A percentile compares a stretch with the other conserved stretches of the same genome.
Conservation (phyloP, 2,329 filamentous ascomycete species). For the Colletotrichum sp. region DNA sequence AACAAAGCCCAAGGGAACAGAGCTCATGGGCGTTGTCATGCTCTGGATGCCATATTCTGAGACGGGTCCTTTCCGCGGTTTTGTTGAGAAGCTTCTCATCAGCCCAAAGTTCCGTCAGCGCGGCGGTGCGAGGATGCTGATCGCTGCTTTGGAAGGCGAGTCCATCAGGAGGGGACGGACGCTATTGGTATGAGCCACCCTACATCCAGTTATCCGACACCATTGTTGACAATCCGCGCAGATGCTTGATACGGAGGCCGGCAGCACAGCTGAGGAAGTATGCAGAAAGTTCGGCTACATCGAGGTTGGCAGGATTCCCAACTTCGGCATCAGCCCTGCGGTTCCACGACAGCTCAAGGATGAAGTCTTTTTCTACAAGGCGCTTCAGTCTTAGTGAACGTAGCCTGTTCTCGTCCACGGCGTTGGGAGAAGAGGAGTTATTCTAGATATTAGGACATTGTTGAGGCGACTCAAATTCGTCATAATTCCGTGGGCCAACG, state of each 20-base stretch:
- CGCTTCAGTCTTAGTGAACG: constrained; percentile 35
- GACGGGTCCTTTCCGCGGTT: constrained; percentile 59
- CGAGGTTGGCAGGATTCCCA: constrained; percentile 59
- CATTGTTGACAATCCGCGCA: constrained; percentile 26
- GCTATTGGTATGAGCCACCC: constrained; percentile 50
- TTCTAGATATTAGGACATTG: neutral
- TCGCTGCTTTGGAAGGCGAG: constrained; percentile 60
- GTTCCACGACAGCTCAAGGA: constrained; percentile 48
- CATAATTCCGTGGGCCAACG: neutral
- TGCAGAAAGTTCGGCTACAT: constrained; percentile 63
- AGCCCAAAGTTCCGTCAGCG: constrained; percentile 52
- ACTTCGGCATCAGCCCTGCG: constrained; percentile 54
- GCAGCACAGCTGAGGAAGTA: constrained; percentile 55
- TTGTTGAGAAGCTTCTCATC: constrained; percentile 64
- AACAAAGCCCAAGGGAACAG: constrained; percentile 41
- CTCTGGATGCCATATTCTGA: constrained; percentile 56
- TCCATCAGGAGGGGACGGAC: constrained; percentile 53
- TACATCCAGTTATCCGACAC: neutral
- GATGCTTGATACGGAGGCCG: constrained; percentile 58
- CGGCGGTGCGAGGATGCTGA: constrained; percentile 57
- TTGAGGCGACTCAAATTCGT: neutral
- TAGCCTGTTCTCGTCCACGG: neutral
- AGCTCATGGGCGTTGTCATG: constrained; percentile 62
- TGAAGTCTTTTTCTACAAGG: constrained; percentile 65
- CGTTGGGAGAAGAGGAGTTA: neutral